Percentiles rank a stretch among this genome's conserved stretches.
phyloP scores from a whole-genome alignment of 768 basidiomycete genomes.

The Auriscalpium orientale region DNA sequence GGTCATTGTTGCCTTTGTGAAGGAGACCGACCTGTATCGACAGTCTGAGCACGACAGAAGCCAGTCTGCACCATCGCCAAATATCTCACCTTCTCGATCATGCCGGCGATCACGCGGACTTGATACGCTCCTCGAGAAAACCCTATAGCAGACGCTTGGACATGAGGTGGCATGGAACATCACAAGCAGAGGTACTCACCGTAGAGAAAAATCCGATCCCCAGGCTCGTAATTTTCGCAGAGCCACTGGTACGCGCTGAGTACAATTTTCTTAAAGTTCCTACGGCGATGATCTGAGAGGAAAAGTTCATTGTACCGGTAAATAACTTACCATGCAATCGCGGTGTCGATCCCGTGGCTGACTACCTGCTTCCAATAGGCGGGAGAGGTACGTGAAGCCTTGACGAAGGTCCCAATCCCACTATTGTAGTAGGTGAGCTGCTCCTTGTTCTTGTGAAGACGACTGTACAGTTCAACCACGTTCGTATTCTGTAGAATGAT shows the following conservation, averaged over 20 bases:
- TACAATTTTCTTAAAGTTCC: constrained; percentile 30
- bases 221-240: constrained; percentile 28
- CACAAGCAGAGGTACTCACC: constrained; percentile 18
- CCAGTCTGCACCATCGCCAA: not conserved
- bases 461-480: constrained; percentile 31
- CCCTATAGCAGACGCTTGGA: constrained; percentile 17
- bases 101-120: constrained; percentile 33
- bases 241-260: constrained; percentile 35
- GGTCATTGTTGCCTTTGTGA: constrained; percentile 30
- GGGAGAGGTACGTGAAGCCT: constrained; percentile 15
- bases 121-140: constrained; percentile 41
- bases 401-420: constrained; percentile 30
- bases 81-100: constrained; percentile 32
- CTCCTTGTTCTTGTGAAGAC: constrained; percentile 23
- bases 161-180: not conserved
- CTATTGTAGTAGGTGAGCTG: constrained; percentile 35
- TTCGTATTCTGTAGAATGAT: constrained; percentile 30
- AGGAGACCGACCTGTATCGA: constrained; percentile 31
- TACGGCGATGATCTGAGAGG: not conserved
- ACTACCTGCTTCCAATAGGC: no score
- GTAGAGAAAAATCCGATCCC: constrained; percentile 34
- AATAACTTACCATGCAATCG: constrained; percentile 28
- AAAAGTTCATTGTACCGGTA: not conserved
- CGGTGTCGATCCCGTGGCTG: constrained; percentile 24
- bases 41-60: not conserved